Conservation (phyloP, 148 eudicot species). For the Silene latifolia region DNA sequence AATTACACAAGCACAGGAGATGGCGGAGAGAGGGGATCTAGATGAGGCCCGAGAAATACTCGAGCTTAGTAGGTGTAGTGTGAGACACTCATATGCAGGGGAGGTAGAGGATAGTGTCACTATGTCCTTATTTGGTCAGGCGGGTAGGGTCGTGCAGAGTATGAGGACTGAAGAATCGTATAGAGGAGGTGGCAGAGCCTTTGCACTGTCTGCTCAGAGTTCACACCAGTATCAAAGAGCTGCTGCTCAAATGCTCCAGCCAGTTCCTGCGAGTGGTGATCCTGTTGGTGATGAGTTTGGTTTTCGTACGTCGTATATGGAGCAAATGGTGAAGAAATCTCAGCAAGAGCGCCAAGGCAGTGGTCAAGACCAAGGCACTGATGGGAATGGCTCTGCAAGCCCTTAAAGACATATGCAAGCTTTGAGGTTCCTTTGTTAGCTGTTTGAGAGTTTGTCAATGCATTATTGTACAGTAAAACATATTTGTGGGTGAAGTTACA, state of each 20-base stretch:
- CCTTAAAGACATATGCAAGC: neutral
- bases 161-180: neutral
- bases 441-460: neutral
- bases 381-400: neutral
- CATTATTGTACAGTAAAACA: neutral
- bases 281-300: neutral
- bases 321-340: conserved; percentile 18
- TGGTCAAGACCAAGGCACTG: neutral
- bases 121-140: neutral
- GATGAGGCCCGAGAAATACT: conserved; percentile 21
- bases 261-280: neutral
- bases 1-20: conserved; percentile 32
- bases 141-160: neutral
- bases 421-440: neutral
- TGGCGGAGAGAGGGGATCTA: conserved; percentile 41
- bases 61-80: neutral
- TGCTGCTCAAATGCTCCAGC: conserved; percentile 21
- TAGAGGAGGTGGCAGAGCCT: conserved; percentile 32
- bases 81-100: conserved; percentile 26
- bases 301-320: conserved; percentile 18
- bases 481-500: no score
- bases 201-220: conserved; percentile 24
- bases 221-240: conserved; percentile 41
- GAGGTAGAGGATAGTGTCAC: conserved; percentile 11
- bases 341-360: neutral